phyloP scores from a whole-genome alignment of 164 flowering plant genomes.

The Euptelea pleiosperma region DNA sequence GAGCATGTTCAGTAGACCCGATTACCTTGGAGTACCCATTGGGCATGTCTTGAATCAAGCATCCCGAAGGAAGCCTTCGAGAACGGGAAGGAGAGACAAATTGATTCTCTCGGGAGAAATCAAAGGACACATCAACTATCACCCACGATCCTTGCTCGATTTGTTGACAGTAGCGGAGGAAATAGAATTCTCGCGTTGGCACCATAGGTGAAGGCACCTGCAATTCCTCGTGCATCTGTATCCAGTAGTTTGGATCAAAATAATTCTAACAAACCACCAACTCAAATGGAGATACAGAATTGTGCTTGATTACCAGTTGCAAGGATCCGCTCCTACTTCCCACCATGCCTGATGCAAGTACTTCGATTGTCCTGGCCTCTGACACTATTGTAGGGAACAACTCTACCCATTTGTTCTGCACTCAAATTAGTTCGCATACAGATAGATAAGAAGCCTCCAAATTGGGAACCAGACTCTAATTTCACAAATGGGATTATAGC shows the following conservation, averaged over 20 bases:
- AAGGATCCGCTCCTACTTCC: conserved; percentile 57
- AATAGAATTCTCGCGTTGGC: conserved; percentile 56
- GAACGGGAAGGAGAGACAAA: conserved; percentile 26
- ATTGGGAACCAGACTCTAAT: not conserved
- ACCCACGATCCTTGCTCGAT: conserved; percentile 75
- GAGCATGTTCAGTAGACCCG: too few relatives aligned
- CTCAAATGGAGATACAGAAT: not conserved
- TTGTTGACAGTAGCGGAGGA: conserved; percentile 83
- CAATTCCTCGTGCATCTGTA: conserved; percentile 74
- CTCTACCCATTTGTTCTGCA: conserved; percentile 64
- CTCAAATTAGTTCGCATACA: conserved; percentile 2
- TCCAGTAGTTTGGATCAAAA: conserved; percentile 5
- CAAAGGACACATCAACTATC: conserved; percentile 72
- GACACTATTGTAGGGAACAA: conserved; percentile 64
- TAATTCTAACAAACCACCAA: not conserved
- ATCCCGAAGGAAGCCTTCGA: conserved; percentile 87
- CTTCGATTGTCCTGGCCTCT: conserved; percentile 42
- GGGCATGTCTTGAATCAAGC: conserved; percentile 66
- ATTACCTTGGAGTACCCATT: conserved; percentile 77
- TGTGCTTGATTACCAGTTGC: conserved; percentile 49
- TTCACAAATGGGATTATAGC: not conserved
- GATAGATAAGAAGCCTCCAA: not conserved
- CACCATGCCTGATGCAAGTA: conserved; percentile 42
- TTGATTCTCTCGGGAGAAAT: conserved; percentile 33
- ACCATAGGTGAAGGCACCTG: conserved; percentile 76